phyloP scores from a whole-genome alignment of 2,329 filamentous ascomycete genomes.

The Cercospora sojina region DNA sequence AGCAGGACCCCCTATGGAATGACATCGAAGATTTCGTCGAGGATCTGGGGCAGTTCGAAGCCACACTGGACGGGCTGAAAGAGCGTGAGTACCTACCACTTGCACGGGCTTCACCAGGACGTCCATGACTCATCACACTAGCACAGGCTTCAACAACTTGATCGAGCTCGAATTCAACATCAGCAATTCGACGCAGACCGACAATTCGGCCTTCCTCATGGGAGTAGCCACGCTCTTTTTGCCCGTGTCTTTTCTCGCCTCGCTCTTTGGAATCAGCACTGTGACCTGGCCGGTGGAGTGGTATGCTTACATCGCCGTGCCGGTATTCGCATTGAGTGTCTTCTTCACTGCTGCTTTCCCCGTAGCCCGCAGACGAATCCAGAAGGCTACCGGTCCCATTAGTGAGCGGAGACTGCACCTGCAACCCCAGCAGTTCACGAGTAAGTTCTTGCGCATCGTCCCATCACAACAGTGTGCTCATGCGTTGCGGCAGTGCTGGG shows the following conservation, averaged over 20 bases:
- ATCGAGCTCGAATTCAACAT: conserved; percentile 45
- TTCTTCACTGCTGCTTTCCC: conserved; percentile 35
- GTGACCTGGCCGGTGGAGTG: conserved; percentile 35
- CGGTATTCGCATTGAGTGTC: conserved; percentile 34
- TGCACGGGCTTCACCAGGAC: neutral
- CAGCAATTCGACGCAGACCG: conserved; percentile 39
- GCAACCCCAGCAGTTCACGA: conserved; percentile 35
- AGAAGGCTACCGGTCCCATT: conserved; percentile 32
- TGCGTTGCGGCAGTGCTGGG: conserved; percentile 30
- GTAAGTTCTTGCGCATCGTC: neutral
- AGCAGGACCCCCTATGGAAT: conserved; percentile 37
- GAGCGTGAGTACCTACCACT: conserved; percentile 30
- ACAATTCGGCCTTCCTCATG: conserved; percentile 38
- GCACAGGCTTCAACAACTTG: conserved; percentile 39
- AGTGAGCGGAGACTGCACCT: conserved; percentile 30
- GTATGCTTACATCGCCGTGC: conserved; percentile 38
- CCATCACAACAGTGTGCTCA: neutral
- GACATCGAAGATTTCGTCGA: conserved; percentile 41
- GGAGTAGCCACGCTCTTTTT: conserved; percentile 40
- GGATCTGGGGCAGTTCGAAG: conserved; percentile 40
- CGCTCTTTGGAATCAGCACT: conserved; percentile 40
- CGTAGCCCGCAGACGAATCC: conserved; percentile 30
- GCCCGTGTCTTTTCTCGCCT: conserved; percentile 39
- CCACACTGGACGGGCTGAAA: conserved; percentile 37
- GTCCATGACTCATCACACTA: conserved; percentile 2